Conservation (phyloP, 169 alveolate species). For the Toxoplasma gondii region DNA sequence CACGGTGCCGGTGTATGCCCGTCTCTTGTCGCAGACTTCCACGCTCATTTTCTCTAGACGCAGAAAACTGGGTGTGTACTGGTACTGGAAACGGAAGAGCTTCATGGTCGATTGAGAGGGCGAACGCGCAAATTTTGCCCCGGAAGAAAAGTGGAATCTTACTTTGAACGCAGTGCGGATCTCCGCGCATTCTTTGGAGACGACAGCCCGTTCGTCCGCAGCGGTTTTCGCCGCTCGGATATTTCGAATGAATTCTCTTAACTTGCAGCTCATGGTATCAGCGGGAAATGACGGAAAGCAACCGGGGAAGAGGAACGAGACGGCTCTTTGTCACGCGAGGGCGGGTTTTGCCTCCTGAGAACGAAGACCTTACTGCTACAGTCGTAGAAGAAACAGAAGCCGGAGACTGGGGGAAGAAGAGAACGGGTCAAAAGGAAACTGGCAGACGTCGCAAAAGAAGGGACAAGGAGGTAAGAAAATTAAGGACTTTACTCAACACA, state of each 20-base stretch:
- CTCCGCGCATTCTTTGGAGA: constrained; percentile 98
- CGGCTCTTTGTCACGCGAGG: not conserved
- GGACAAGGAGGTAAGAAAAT: too few relatives aligned
- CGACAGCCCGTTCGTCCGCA: constrained; percentile 98
- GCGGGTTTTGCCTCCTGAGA: too few relatives aligned
- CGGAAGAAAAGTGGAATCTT: not conserved
- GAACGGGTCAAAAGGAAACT: too few relatives aligned
- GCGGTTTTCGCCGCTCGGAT: constrained; percentile 98
- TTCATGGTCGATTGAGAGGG: not conserved
- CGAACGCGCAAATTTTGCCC: not conserved
- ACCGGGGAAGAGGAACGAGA: not conserved
- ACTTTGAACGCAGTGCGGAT: constrained; percentile 96
- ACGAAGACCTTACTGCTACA: too few relatives aligned
- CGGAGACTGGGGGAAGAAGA: too few relatives aligned
- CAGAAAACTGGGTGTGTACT: too few relatives aligned
- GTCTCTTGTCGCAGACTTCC: too few relatives aligned
- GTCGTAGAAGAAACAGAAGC: too few relatives aligned
- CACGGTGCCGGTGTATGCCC: too few relatives aligned
- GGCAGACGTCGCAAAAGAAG: too few relatives aligned
- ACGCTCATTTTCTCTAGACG: too few relatives aligned
- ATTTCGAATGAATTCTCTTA: constrained; percentile 96
- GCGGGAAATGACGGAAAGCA: not conserved
- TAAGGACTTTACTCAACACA: too few relatives aligned
- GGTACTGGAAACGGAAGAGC: not conserved
- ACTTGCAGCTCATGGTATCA: constrained; percentile 84